Base-by-base conservation (phyloP, 2,329 filamentous ascomycete genomes). In the Endoconidiophora polonica region DNA sequence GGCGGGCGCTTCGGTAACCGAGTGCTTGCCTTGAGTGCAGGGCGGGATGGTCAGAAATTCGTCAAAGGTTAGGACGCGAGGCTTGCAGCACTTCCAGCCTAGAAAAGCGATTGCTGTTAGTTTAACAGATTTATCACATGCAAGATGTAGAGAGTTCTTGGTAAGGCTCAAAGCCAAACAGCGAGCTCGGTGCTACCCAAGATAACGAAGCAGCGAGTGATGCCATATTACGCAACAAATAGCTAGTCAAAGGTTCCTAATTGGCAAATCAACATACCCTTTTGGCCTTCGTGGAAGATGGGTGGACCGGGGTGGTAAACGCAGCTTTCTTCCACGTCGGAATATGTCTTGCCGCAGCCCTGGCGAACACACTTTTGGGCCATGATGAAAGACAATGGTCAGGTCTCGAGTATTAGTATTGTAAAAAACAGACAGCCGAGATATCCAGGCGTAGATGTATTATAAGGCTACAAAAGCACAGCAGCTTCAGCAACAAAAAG, bases 51-150 rank as follows among this genome's bases (percentile, higher is more conserved):
- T 66, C 65, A 98, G 85, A 72, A 98, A 98, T 68, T 98, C 91
- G 67, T 98, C 91, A 63, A 98, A 98, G 53, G 87, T 95, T 59
- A 98, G 73, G 59, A 96, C 87, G 60, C 91, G 83, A 52, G 88
- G 83, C 68, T 95, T 96, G 76, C 91, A 98, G 72, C 91, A 98
- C 70, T 94, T 93, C 90, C 91, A 96, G 62, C 91, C 90, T 95
- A 10, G 14, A 14, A 23, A 9, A 29, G 14, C 38, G 16, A 45
- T 37, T 14, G 23, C 16, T n/a, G 22, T 50, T 46, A 49, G 48
- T 36, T 24, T 2, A 12, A 14, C 14, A 14, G n/a, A 40, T 7
- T 16, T 18, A 26, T 18, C 16, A 18, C 16, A 18, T 18, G 16
- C 16, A 33, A 33, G 29, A 7, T 33, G 12, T 33, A 33, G 7